Conservation (phyloP, 116 monocot species). For the Zostera marina region DNA sequence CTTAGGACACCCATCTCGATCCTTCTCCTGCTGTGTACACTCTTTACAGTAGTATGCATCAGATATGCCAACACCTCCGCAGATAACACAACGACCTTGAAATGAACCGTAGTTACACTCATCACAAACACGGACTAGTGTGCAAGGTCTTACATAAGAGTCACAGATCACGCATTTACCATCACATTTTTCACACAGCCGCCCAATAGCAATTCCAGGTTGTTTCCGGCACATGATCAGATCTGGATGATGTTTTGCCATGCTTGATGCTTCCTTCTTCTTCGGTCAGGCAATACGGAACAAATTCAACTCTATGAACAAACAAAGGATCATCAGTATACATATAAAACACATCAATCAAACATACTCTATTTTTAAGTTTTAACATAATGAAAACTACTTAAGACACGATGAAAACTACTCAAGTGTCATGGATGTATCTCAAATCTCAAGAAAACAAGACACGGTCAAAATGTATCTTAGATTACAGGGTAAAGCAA, state of each 20-base stretch:
- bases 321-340: not conserved
- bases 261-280: no score
- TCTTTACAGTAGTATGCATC: conserved; percentile 51
- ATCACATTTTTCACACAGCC: conserved; percentile 35
- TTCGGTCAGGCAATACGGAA: no score
- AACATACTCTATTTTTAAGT: no score
- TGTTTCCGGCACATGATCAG: conserved; percentile 47
- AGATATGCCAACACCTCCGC: conserved; percentile 37
- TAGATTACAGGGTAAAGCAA: no score
- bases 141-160: conserved; percentile 38
- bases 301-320: not conserved
- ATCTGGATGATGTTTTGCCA: conserved; percentile 47
- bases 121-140: conserved; percentile 35
- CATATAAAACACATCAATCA: not conserved
- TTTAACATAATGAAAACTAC: no score
- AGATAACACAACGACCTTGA: conserved; percentile 39
- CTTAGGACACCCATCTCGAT: conserved; percentile 37
- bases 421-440: no score
- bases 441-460: no score
- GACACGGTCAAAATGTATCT: no score
- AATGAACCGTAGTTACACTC: conserved; percentile 46
- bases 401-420: no score
- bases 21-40: conserved; percentile 44
- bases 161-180: conserved; percentile 44
- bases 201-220: conserved; percentile 39